Base-by-base conservation (phyloP, 305 asterid genomes). In the Solanum hybrid region DNA sequence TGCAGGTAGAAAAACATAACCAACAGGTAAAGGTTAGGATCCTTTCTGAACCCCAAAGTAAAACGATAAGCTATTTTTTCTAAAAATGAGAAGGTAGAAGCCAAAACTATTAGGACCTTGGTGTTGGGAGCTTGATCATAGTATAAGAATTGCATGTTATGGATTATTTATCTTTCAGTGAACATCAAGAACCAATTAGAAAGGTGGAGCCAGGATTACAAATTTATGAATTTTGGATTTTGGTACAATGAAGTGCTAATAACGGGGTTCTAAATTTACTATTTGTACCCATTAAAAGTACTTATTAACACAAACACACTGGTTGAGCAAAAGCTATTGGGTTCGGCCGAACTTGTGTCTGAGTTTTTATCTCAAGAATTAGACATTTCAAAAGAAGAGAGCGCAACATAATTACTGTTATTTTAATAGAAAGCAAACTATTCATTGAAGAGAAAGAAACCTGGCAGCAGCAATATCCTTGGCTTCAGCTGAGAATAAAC, bases 401-500 rank as follows among this genome's bases (percentile, higher is more conserved):
- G 29, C 27, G 1, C 27, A 9, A 83, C 27, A 17, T 83, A 20
- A 29, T 36, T 79, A 79, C 85, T 4, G 68, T 85, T 26, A 57
- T 11, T 85, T 57, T 31, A 51, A 11, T 89, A 87, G 88, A 85
- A 84, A 89, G 88, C 83, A 83, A 79, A 87, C 75, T 73, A 33
- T 89, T 72, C 70, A 79, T 73, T 85, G 90, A 91, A 83, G 83
- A 75, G 89, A 87, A 87, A 79, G 84, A 86, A 89, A 96, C 98
- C 98, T 96, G 92, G 96, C 96, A 89, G 92, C 91, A 68, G 98
- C 98, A 77, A 96, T 92, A 94, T 96, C 97, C 92, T 92, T 95
- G 92, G 95, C 98, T 95, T 95, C 98, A 12, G 98, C 95, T 88
- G 98, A 96, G 93, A 96, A 94, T 91, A 96, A 92, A 84, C 96